Evolutionary conservation across 108 stramenopile genomes (phyloP), one percentile per base, ranked within the genome.

Genomic region (Epithemia pelagica): DNA sequence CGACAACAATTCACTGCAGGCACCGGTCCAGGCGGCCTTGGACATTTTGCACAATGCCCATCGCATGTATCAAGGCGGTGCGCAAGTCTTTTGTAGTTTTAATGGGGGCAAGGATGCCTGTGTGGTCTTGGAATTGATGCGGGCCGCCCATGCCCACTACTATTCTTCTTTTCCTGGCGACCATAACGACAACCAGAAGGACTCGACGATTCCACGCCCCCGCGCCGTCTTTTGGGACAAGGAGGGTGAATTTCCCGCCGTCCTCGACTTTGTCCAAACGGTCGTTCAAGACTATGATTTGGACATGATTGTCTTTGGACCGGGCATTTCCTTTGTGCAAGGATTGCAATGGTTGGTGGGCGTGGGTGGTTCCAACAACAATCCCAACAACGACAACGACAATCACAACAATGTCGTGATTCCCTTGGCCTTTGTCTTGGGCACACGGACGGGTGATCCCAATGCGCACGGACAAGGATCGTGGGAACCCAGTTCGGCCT

Each of bases 21-120:
- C 5, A 10, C 37, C 5, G 26, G 77, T 91, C 31, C 64, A 81
- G 46, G 68, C 71, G 25, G 87, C 92, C 10, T 63, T 94, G 56
- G 78, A 89, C 32, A 75, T 73, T 32, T 67, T 94, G 25, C 76
- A 87, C 54, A 79, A 84, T 70, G 88, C 88, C n/a, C 88, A 89
- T 68, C 73, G 93, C 29, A 61, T 95, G 59, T 95, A 95, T 58
- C n/a, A n/a, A n/a, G 90, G 93, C 23, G 82, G 85, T 0, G 33
- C 63, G 25, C 82, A 80, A 19, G 89, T 90, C n/a, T 65, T 93
- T 32, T 85, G 92, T 33, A 84, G 82, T 52, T 99, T 96, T 81
- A 99, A 99, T 81, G 99, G 99, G 5, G 99, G 99, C 2, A 99
- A 99, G 64, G 99, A 99, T 83, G 96, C 96, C 18, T 91, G 91